Percentiles rank a stretch among this genome's conserved stretches.
Evolutionary conservation across 2,329 filamentous ascomycete genomes (phyloP).

Genomic region (Ciborinia camelliae): DNA sequence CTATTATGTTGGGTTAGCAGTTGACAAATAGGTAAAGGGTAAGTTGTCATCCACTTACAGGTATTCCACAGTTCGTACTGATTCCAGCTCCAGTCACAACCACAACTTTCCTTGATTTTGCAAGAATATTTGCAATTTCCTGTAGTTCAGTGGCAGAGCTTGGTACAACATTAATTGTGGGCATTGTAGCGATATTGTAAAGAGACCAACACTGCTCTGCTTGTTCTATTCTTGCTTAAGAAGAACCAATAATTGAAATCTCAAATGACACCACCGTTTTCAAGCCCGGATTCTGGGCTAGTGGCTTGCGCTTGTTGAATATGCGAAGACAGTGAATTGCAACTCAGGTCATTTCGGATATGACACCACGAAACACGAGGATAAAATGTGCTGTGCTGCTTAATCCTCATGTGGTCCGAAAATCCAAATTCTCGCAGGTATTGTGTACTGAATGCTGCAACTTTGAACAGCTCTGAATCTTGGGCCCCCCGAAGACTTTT

Average conservation of each 20-base stretch:
- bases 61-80: slow-evolving; percentile 73
- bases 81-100: slow-evolving; percentile 71
- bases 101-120: slow-evolving; percentile 65
- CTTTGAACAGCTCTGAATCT: too few species aligned
- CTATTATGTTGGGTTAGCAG: slow-evolving; percentile 40
- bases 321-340: background rate
- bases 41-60: slow-evolving; percentile 47
- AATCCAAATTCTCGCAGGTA: background rate
- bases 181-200: slow-evolving; percentile 29
- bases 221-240: background rate
- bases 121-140: slow-evolving; percentile 60
- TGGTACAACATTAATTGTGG: slow-evolving; percentile 34
- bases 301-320: slow-evolving; percentile 2
- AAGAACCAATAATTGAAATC: background rate
- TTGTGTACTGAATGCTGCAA: background rate
- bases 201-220: background rate
- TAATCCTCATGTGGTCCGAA: background rate
- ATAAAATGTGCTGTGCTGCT: background rate
- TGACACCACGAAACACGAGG: background rate
- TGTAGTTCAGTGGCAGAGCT: slow-evolving; percentile 46
- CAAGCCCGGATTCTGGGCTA: background rate
- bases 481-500: background rate
- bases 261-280: background rate
- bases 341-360: slow-evolving; percentile 10
- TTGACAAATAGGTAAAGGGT: slow-evolving; percentile 18